Evolutionary conservation across 1,139 yeast genomes (phyloP).

Genomic region (Candida anutae): DNA sequence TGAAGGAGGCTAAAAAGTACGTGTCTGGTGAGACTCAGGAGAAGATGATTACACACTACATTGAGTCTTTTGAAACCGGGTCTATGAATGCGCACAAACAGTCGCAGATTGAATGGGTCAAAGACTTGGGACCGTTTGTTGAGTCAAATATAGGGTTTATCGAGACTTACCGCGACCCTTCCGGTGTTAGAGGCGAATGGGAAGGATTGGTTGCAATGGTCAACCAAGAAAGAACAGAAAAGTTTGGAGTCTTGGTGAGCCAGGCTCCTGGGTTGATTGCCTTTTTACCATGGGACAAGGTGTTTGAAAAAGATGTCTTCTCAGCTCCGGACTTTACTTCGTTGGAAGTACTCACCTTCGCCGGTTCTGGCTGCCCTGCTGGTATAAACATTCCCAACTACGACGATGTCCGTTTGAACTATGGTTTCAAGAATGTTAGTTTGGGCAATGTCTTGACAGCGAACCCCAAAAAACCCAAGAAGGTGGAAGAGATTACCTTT

Average conservation of each 20-base stretch:
- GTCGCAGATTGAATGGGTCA: slow-evolving; percentile 83
- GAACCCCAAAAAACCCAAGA: slow-evolving; percentile 49
- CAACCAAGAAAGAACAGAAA: slow-evolving; percentile 76
- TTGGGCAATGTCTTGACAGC: slow-evolving; percentile 80
- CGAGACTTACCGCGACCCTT: slow-evolving; percentile 87
- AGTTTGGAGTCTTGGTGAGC: slow-evolving; percentile 61
- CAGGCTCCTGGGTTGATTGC: slow-evolving; percentile 59
- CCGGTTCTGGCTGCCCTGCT: slow-evolving; percentile 86
- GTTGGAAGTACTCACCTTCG: slow-evolving; percentile 80
- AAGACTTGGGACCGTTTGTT: slow-evolving; percentile 73
- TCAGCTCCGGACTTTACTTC: slow-evolving; percentile 91
- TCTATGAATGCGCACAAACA: slow-evolving; percentile 80
- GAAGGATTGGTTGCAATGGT: slow-evolving; percentile 92
- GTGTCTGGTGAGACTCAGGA: slow-evolving; percentile 70
- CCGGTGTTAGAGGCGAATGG: slow-evolving; percentile 92
- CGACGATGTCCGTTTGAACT: slow-evolving; percentile 74
- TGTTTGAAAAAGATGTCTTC: slow-evolving; percentile 75
- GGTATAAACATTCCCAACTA: slow-evolving; percentile 91
- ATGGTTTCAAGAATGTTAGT: slow-evolving; percentile 85
- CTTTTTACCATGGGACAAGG: slow-evolving; percentile 68
- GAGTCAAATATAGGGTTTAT: slow-evolving; percentile 87
- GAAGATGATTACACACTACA: slow-evolving; percentile 57
- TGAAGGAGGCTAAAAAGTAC: slow-evolving; percentile 48
- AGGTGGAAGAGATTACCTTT: slow-evolving; percentile 65
- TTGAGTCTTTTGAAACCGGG: slow-evolving; percentile 69